These are phyloP conservation scores for Plasmodium coatneyi DNA, from an alignment of 169 alveolate genomes.

Conservation along the genomic window DNA sequence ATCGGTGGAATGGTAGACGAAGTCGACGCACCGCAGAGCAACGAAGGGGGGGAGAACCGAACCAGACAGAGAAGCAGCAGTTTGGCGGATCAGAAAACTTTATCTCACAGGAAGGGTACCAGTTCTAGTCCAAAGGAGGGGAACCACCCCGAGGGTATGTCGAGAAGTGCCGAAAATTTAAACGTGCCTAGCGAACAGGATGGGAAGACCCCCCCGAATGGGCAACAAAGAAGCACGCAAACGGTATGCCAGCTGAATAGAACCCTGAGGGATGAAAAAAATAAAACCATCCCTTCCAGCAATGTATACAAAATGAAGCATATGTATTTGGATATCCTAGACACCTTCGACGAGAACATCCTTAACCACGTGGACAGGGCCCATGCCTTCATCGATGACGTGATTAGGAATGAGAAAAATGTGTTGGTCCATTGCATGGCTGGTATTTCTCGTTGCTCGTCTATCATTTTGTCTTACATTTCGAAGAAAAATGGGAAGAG, in stretches of 20 bases:
- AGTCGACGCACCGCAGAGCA: too few species aligned
- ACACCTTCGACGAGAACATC: constrained; percentile 53
- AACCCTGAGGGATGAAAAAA: not conserved
- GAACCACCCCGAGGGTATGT: not conserved
- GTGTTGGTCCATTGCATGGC: constrained; percentile 71
- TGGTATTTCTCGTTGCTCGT: constrained; percentile 67
- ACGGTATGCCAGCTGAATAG: constrained; percentile 41
- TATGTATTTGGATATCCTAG: constrained; percentile 56
- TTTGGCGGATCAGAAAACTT: not conserved
- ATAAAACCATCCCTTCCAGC: not conserved
- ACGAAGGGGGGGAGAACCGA: not conserved
- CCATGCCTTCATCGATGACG: constrained; percentile 53
- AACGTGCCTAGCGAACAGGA: not conserved
- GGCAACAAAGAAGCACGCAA: not conserved
- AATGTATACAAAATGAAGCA: constrained; percentile 61
- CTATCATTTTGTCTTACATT: constrained; percentile 52
- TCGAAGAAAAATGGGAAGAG: constrained; percentile 53
- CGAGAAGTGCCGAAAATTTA: not conserved
- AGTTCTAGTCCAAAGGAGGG: not conserved
- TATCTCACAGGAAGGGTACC: not conserved
- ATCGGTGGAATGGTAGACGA: not conserved
- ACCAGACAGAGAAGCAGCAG: not conserved
- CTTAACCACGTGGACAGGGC: constrained; percentile 29
- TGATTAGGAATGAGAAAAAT: constrained; percentile 16
- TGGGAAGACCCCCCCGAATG: not conserved